Evolutionary conservation across 2,329 filamentous ascomycete genomes (phyloP).

Genomic region (Xylaria sp.): DNA sequence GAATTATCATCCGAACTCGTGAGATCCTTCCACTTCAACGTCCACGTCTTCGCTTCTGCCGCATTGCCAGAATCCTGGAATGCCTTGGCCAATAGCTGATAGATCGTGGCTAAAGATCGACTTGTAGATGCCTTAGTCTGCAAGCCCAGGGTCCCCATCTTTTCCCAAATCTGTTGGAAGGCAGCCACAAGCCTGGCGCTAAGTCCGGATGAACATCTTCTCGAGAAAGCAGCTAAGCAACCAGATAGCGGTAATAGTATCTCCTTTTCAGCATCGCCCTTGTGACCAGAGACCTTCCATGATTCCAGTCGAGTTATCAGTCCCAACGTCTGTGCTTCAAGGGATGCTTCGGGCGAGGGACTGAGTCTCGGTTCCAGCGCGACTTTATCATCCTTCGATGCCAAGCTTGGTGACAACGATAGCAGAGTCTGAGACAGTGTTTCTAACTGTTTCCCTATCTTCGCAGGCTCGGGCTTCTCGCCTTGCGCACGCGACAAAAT

Average conservation of each 20-base stretch:
- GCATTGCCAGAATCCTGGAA: slow-evolving; percentile 42
- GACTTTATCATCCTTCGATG: slow-evolving; percentile 54
- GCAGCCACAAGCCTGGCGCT: slow-evolving; percentile 38
- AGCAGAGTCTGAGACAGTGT: slow-evolving; percentile 60
- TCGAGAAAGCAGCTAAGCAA: slow-evolving; percentile 56
- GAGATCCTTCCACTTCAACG: slow-evolving; percentile 40
- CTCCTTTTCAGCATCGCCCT: slow-evolving; percentile 57
- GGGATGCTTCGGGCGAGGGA: slow-evolving; percentile 50
- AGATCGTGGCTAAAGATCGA: slow-evolving; percentile 43
- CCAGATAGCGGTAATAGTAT: slow-evolving; percentile 59
- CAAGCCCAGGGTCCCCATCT: slow-evolving; percentile 35
- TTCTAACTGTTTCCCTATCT: slow-evolving; percentile 61
- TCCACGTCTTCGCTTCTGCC: slow-evolving; percentile 53
- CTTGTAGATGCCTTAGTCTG: slow-evolving; percentile 35
- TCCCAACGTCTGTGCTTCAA: slow-evolving; percentile 60
- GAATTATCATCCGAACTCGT: slow-evolving; percentile 40
- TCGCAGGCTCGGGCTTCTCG: slow-evolving; percentile 45
- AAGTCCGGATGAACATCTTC: slow-evolving; percentile 41
- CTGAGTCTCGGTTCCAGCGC: slow-evolving; percentile 50
- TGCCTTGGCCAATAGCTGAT: slow-evolving; percentile 48
- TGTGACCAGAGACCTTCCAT: slow-evolving; percentile 59
- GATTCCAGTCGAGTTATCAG: slow-evolving; percentile 57
- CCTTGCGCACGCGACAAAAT: slow-evolving; percentile 44
- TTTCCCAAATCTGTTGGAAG: slow-evolving; percentile 36
- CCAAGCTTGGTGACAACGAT: slow-evolving; percentile 62